A percentile compares a stretch with the other conserved stretches of the same genome.
Evolutionary conservation across 2,329 filamentous ascomycete genomes (phyloP).

Genomic region (Penicillium sp.): DNA sequence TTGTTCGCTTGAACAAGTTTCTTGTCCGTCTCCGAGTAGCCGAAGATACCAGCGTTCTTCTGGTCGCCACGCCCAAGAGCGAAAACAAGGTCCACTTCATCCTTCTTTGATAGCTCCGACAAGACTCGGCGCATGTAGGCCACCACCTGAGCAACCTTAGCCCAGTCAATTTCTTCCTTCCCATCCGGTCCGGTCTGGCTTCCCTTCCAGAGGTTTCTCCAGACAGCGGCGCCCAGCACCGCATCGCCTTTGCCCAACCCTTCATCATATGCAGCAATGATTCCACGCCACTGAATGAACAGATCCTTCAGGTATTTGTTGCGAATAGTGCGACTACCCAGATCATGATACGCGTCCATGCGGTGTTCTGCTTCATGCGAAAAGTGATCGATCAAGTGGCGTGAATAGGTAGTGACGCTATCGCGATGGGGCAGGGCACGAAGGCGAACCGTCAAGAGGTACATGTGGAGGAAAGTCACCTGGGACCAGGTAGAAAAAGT

Average conservation of each 20-base stretch:
- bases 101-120: conserved; percentile 45
- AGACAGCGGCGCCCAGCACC: conserved; percentile 59
- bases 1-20: conserved; percentile 30
- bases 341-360: conserved; percentile 45
- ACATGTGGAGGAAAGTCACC: conserved; percentile 93
- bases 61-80: conserved; percentile 35
- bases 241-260: conserved; percentile 41
- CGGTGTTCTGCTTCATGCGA: conserved; percentile 62
- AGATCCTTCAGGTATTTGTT: conserved; percentile 70
- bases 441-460: conserved; percentile 73
- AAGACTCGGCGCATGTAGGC: conserved; percentile 55
- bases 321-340: conserved; percentile 47
- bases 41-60: conserved; percentile 30
- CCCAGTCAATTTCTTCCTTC: conserved; percentile 48
- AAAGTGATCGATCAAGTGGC: conserved; percentile 88
- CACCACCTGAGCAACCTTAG: conserved; percentile 53
- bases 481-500: conserved; percentile 96
- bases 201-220: conserved; percentile 86
- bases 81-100: conserved; percentile 50
- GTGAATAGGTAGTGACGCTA: conserved; percentile 67
- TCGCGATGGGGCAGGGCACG: conserved; percentile 62
- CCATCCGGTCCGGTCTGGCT: conserved; percentile 38
- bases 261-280: conserved; percentile 58
- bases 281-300: conserved; percentile 84
- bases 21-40: conserved; percentile 30